A percentile compares a stretch with the other conserved stretches of the same genome.
Evolutionary conservation across 2,329 filamentous ascomycete species (phyloP).

Genomic region (Colletotrichum sp.): DNA sequence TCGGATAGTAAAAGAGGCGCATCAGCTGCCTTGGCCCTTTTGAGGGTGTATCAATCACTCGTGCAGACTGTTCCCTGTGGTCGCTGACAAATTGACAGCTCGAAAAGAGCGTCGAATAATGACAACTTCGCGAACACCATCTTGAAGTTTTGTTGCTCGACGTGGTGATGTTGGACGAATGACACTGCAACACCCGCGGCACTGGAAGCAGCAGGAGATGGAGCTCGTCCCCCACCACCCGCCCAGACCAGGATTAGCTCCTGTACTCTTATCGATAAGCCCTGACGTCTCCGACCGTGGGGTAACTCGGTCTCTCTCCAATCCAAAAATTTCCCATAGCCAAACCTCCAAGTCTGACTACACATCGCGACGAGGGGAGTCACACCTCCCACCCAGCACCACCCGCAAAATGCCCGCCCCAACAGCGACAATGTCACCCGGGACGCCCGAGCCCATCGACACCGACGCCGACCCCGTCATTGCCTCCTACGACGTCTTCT

Average conservation of each 20-base stretch:
- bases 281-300: slow-evolving; percentile 10
- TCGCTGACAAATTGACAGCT: background rate
- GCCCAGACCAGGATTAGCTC: background rate
- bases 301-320: background rate
- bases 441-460: slow-evolving; percentile 18
- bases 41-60: background rate
- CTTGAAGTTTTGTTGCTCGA: background rate
- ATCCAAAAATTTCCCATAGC: slow-evolving; percentile 16
- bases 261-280: slow-evolving; percentile 10
- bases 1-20: background rate
- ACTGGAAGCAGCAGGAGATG: background rate
- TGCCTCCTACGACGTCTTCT: slow-evolving; percentile 81
- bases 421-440: slow-evolving; percentile 26
- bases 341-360: background rate
- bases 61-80: accelerated
- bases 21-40: background rate
- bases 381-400: background rate
- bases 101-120: background rate
- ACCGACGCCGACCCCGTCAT: slow-evolving; percentile 70
- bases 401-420: slow-evolving; percentile 8
- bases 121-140: background rate
- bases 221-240: slow-evolving; percentile 9
- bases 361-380: background rate
- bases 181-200: no score
- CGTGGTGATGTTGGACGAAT: background rate